Base-by-base conservation (phyloP, 768 basidiomycete genomes). In the Austroboletus eburneus region DNA sequence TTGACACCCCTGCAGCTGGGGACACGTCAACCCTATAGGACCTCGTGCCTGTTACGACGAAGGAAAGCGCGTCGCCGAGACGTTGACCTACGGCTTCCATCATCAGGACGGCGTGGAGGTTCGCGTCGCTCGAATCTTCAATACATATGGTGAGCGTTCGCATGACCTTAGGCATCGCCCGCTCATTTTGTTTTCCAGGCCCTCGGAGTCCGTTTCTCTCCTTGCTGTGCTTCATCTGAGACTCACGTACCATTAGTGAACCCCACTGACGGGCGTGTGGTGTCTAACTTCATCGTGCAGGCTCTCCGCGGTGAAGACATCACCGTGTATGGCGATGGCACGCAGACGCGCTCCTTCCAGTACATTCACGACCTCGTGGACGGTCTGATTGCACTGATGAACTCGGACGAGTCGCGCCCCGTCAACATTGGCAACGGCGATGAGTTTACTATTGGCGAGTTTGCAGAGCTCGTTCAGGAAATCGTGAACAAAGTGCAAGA, bases 31-130 rank as follows among this genome's bases (percentile, higher is more conserved):
- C 74, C 93, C 93, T 35, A 96, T 94, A 57, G 96, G 96, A 20
- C 90, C 91, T 49, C 89, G 96, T 51, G 94, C 95, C n/a, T 99
- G 96, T 69, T 99, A 99, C 64, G 96, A 99, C 62, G 96, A 99
- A 70, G 96, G 96, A 40, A 99, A 99, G 73, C 92, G 96, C 58
- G 95, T 98, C 32, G 95, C 96, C 33, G 96, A 99, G 72, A 96
- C 95, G 16, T 70, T 99, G 54, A 94, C 95, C 7, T 99, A 98
- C 61, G 94, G 94, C 33, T 98, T 87, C 76, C 87, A 90, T 54
- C 78, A 88, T 48, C 96, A 96, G 66, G 92, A 98, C 62, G 83
- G 85, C 45, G 94, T 99, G 50, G 90, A 97, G 57, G 91, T 98
- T 43, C 85, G 94, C 45, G 94, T 99, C 34, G 94, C 94, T 3